These are phyloP conservation scores for Thraustochytrium sp. DNA, from an alignment of 352 stramenopile species.

Conservation along the genomic window DNA sequence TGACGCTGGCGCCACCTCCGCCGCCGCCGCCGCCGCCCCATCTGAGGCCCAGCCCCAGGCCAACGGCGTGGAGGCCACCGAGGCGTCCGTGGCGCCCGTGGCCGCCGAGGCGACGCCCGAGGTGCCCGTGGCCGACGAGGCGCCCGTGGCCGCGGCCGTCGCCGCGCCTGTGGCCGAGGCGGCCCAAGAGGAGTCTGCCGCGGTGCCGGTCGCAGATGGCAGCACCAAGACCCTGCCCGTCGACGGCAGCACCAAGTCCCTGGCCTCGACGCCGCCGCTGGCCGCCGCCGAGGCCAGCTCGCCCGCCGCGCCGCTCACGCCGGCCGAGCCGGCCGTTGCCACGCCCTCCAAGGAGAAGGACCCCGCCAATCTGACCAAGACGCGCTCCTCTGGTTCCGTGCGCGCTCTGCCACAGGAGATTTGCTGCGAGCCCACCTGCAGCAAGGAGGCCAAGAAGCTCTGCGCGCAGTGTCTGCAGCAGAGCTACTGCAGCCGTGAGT, in stretches of 20 bases:
- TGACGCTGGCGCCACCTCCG: too few species aligned
- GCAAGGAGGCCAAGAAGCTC: background rate
- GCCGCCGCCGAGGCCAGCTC: too few species aligned
- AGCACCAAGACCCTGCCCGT: too few species aligned
- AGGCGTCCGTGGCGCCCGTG: background rate
- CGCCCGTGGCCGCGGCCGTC: background rate
- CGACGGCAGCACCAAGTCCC: too few species aligned
- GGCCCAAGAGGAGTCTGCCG: background rate
- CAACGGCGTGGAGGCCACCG: background rate
- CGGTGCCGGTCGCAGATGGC: too few species aligned
- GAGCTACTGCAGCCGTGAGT: conserved; percentile 27
- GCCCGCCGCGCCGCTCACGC: too few species aligned
- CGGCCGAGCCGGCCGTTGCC: background rate
- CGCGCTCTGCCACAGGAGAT: background rate
- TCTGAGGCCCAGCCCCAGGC: background rate
- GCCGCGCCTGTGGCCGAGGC: background rate
- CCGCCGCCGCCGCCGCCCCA: too few species aligned
- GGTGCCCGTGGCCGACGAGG: background rate
- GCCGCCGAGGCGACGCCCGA: background rate
- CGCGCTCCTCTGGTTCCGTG: background rate
- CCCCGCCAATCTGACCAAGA: background rate
- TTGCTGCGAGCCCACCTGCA: background rate
- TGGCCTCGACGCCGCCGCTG: too few species aligned
- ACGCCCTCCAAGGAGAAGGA: background rate
- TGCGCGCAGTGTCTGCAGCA: conserved; percentile 2